phyloP scores from a whole-genome alignment of 208 protist species.

The Porcisia hertigi region DNA sequence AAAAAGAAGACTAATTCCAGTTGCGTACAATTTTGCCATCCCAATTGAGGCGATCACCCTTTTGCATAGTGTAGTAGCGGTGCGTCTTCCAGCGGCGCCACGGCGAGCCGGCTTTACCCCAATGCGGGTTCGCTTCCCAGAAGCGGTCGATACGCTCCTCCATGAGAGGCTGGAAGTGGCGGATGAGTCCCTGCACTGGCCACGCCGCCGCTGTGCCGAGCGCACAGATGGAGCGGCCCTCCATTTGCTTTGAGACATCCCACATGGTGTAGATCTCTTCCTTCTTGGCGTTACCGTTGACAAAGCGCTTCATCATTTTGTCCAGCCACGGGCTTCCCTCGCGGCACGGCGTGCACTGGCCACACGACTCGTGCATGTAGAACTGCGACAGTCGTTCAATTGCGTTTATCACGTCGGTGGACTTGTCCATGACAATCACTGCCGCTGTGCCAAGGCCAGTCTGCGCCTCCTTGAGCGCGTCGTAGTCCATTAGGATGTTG shows the following conservation, averaged over 20 bases:
- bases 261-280: conserved; percentile 98
- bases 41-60: conserved; percentile 87
- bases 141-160: conserved; percentile 95
- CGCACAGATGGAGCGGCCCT: conserved; percentile 99
- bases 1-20: conserved; percentile 57
- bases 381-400: conserved; percentile 97
- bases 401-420: conserved; percentile 95
- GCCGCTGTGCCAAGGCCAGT: conserved; percentile 98
- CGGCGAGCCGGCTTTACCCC: conserved; percentile 78
- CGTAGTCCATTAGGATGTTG: conserved; percentile 98
- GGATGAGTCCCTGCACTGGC: conserved; percentile 98
- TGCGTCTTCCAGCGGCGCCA: conserved; percentile 88
- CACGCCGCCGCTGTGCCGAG: conserved; percentile 98
- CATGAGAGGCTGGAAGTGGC: conserved; percentile 96
- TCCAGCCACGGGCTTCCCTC: conserved; percentile 96
- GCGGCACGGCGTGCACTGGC: conserved; percentile 98
- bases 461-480: conserved; percentile 92
- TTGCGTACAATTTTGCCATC: conserved; percentile 90
- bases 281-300: conserved; percentile 95
- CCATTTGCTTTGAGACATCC: conserved; percentile 97
- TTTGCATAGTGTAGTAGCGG: conserved; percentile 91
- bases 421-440: conserved; percentile 99
- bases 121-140: conserved; percentile 89
- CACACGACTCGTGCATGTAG: conserved; percentile 98
- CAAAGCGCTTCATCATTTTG: conserved; percentile 98